Conservation (phyloP, 495 filamentous ascomycete species). For the Penicillium maclennaniae region DNA sequence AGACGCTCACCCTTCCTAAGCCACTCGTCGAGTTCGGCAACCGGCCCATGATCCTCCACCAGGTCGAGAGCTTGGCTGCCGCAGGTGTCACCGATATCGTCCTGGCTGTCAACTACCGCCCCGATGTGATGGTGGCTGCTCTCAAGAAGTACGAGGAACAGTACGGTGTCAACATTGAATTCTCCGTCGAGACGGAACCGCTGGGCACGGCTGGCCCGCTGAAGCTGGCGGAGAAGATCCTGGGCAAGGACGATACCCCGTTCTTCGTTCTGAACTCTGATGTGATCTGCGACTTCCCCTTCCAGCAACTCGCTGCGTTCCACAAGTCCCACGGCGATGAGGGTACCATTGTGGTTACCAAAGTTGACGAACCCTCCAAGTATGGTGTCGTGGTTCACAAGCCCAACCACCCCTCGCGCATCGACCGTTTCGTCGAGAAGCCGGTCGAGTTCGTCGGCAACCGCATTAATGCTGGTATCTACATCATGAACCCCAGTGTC, state of each 20-base stretch:
- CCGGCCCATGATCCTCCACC: conserved; percentile 98
- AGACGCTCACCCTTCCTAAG: conserved; percentile 97
- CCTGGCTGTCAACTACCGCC: conserved; percentile 96
- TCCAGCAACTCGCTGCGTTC: conserved; percentile 80
- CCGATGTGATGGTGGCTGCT: conserved; percentile 84
- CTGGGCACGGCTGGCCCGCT: conserved; percentile 94
- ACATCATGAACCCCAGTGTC: conserved; percentile 94
- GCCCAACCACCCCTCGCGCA: conserved; percentile 83
- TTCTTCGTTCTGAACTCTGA: conserved; percentile 99
- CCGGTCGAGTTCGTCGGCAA: conserved; percentile 99
- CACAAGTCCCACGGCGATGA: conserved; percentile 91
- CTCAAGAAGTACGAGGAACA: conserved; percentile 84
- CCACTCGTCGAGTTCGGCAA: conserved; percentile 97
- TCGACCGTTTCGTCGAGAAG: conserved; percentile 99
- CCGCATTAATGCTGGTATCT: conserved; percentile 98
- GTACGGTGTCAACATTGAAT: conserved; percentile 91
- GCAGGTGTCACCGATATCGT: conserved; percentile 98
- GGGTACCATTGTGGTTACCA: conserved; percentile 98
- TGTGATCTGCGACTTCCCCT: conserved; percentile 97
- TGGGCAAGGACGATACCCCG: conserved; percentile 87
- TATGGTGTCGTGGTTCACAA: conserved; percentile 99
- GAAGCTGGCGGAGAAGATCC: conserved; percentile 90
- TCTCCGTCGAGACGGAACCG: conserved; percentile 93
- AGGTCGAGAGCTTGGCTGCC: conserved; percentile 90
- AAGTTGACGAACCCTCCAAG: conserved; percentile 98